These are phyloP conservation scores for Fusarium longipes DNA, from an alignment of 2,329 filamentous ascomycete genomes.

Conservation along the genomic window DNA sequence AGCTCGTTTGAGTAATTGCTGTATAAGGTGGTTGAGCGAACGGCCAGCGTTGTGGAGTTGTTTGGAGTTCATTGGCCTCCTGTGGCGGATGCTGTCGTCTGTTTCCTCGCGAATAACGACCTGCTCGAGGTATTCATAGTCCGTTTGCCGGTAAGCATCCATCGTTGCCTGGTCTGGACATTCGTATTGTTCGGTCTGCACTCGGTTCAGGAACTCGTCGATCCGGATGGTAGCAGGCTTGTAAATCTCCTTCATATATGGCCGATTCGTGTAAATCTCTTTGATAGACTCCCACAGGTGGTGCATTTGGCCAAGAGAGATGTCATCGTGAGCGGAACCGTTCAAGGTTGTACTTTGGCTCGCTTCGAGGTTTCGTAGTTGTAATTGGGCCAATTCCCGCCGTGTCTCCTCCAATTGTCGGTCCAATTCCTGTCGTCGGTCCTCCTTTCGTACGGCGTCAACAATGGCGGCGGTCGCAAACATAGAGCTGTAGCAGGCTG, in stretches of 20 bases:
- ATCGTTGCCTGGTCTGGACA: conserved; percentile 41
- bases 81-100: conserved; percentile 31
- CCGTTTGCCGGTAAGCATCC: conserved; percentile 33
- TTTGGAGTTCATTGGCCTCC: conserved; percentile 39
- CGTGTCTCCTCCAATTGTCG: conserved; percentile 66
- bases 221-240: conserved; percentile 46
- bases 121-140: conserved; percentile 49
- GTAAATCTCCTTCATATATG: conserved; percentile 53
- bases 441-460: conserved; percentile 70
- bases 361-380: conserved; percentile 46
- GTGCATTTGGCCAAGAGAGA: conserved; percentile 48
- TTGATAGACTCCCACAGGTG: conserved; percentile 49
- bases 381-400: conserved; percentile 57
- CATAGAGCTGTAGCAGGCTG: conserved; percentile 74
- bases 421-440: conserved; percentile 70
- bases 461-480: conserved; percentile 72
- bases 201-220: conserved; percentile 44
- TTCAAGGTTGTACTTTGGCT: conserved; percentile 24
- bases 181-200: conserved; percentile 48
- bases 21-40: conserved; percentile 46
- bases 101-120: conserved; percentile 47
- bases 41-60: conserved; percentile 47
- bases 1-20: conserved; percentile 48
- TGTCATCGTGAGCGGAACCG: conserved; percentile 17
- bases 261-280: conserved; percentile 47